These are phyloP conservation scores for Rhizopogon vesiculosus DNA, from an alignment of 768 basidiomycete species.

Conservation along the genomic window DNA sequence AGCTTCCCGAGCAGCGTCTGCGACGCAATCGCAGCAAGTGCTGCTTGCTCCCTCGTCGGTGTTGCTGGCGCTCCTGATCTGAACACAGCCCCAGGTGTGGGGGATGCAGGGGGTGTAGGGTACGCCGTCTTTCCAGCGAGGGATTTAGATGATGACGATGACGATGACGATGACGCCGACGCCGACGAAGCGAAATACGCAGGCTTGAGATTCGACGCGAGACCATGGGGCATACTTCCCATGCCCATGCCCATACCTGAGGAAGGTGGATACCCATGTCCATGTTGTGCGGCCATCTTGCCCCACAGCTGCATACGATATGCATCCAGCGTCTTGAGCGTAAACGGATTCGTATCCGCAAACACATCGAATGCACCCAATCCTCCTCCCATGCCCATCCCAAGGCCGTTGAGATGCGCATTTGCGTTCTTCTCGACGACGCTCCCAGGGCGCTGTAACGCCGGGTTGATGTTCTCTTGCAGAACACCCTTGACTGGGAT, in stretches of 20 bases:
- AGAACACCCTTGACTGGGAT: conserved; percentile 31
- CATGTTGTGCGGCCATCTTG: conserved; percentile 77
- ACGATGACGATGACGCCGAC: conserved; percentile 25
- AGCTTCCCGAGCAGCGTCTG: conserved; percentile 72
- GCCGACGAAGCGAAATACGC: conserved; percentile 22
- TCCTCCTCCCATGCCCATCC: conserved; percentile 17
- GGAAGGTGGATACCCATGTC: conserved; percentile 19
- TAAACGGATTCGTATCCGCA: conserved; percentile 78
- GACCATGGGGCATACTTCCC: neutral
- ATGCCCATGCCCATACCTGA: conserved; percentile 13
- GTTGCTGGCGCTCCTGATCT: conserved; percentile 8
- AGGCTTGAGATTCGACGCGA: conserved; percentile 38
- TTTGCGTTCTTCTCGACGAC: conserved; percentile 29
- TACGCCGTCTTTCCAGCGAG: conserved; percentile 22
- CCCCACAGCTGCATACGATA: conserved; percentile 93
- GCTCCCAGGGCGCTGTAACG: conserved; percentile 14
- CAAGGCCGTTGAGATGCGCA: conserved; percentile 24
- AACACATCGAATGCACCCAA: conserved; percentile 67
- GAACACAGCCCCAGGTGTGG: conserved; percentile 17
- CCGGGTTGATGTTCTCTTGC: conserved; percentile 23
- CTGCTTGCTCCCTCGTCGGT: conserved; percentile 28
- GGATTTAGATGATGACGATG: conserved; percentile 47
- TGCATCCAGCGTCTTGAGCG: conserved; percentile 81
- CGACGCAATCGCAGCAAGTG: conserved; percentile 63
- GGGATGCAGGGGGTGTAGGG: conserved; percentile 42